Percentiles rank a stretch among this genome's conserved stretches.
Conservation (phyloP, 805 yeast species). For the Wickerhamomyces bovis region DNA sequence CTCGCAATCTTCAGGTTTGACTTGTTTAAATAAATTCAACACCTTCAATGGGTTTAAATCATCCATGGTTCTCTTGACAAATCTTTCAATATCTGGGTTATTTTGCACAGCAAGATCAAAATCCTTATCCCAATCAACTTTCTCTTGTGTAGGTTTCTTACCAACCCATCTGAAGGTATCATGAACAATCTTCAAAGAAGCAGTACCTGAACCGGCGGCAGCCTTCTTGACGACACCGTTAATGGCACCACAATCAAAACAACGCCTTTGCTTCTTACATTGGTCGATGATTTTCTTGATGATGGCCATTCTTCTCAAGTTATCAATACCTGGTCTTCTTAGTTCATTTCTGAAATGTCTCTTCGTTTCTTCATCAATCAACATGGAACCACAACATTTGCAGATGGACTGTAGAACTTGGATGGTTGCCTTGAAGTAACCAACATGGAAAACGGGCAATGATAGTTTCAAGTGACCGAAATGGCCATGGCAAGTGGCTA, state of each 20-base stretch:
- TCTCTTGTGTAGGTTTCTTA: slow-evolving; percentile 80
- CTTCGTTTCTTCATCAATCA: slow-evolving; percentile 68
- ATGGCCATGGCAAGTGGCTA: slow-evolving; percentile 97
- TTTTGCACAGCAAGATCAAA: slow-evolving; percentile 66
- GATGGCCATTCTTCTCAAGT: slow-evolving; percentile 84
- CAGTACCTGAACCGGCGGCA: slow-evolving; percentile 85
- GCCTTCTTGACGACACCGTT: slow-evolving; percentile 98
- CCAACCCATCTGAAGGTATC: slow-evolving; percentile 96
- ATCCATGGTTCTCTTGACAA: slow-evolving; percentile 81
- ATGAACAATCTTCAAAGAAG: slow-evolving; percentile 91
- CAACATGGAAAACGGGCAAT: slow-evolving; percentile 94
- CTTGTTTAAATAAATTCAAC: slow-evolving; percentile 78
- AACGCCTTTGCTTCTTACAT: slow-evolving; percentile 91
- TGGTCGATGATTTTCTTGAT: slow-evolving; percentile 81
- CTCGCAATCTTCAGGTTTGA: slow-evolving; percentile 85
- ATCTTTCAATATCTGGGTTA: slow-evolving; percentile 85
- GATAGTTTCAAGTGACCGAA: slow-evolving; percentile 94
- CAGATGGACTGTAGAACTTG: slow-evolving; percentile 87
- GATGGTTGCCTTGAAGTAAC: slow-evolving; percentile 89
- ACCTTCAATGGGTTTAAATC: slow-evolving; percentile 92
- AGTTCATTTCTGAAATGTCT: slow-evolving; percentile 69
- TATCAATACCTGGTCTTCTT: slow-evolving; percentile 83
- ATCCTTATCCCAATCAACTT: slow-evolving; percentile 80
- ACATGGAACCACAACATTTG: slow-evolving; percentile 75
- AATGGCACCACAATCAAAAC: slow-evolving; percentile 77